Evolutionary conservation across 352 stramenopile genomes (phyloP).

Genomic region (Pythium dissimile): DNA sequence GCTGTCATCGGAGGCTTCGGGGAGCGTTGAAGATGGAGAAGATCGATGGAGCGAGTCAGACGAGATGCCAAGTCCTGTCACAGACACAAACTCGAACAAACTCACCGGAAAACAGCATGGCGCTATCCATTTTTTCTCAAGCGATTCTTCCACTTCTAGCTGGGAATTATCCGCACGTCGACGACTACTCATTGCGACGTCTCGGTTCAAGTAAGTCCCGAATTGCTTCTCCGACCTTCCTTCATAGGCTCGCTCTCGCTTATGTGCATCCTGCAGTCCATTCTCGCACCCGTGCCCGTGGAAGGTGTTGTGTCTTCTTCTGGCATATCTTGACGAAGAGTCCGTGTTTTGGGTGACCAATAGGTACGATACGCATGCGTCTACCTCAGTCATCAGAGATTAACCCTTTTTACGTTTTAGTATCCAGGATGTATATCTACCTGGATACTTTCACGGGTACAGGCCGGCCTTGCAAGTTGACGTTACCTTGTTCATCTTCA

Average conservation of each 20-base stretch:
- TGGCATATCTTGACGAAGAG: conserved; percentile 80
- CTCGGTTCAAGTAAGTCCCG: conserved; percentile 61
- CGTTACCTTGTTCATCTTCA: conserved; percentile 42
- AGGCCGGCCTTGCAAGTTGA: conserved; percentile 70
- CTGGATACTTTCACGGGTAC: conserved; percentile 78
- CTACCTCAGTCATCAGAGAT: neutral
- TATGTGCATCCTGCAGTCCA: conserved; percentile 28
- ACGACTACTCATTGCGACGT: conserved; percentile 61
- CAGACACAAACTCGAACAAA: neutral
- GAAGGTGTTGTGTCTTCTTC: conserved; percentile 57
- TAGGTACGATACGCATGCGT: conserved; percentile 32
- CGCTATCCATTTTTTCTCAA: conserved; percentile 57
- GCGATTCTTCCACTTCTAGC: conserved; percentile 44
- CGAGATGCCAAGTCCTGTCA: neutral
- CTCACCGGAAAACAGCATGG: neutral
- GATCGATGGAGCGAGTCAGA: conserved; percentile 6
- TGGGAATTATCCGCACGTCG: conserved; percentile 59
- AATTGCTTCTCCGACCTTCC: neutral
- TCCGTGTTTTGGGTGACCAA: conserved; percentile 81
- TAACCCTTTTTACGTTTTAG: conserved; percentile 14
- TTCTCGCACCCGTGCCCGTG: conserved; percentile 74
- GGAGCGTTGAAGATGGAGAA: conserved; percentile 1
- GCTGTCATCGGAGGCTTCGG: neutral
- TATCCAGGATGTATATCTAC: conserved; percentile 61
- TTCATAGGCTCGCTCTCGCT: neutral